Percentiles rank a stretch among this genome's conserved stretches.
Conservation (phyloP, 2,329 filamentous ascomycete species). For the Fusarium chlamydosporum region DNA sequence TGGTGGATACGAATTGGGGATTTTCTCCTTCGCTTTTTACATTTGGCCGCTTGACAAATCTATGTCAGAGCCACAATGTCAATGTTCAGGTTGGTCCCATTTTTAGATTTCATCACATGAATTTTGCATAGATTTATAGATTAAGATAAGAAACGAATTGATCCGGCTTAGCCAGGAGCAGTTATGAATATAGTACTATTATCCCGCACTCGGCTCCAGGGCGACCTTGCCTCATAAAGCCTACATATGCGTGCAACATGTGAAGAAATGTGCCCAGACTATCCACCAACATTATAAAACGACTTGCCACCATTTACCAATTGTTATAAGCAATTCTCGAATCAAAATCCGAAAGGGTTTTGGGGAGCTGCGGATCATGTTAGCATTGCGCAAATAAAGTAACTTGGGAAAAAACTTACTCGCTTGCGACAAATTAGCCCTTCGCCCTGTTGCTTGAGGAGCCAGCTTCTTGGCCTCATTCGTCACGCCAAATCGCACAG, state of each 20-base stretch:
- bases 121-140: conserved; percentile 34
- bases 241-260: conserved; percentile 48
- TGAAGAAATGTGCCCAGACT: conserved; percentile 47
- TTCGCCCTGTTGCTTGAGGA: conserved; percentile 88
- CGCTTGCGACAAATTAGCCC: conserved; percentile 92
- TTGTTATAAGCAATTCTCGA: conserved; percentile 5
- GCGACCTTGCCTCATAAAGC: conserved; percentile 40
- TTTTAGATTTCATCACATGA: conserved; percentile 12
- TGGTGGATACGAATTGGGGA: neutral
- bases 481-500: conserved; percentile 88
- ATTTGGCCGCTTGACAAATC: neutral
- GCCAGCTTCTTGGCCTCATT: conserved; percentile 80
- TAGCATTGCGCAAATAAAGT: conserved; percentile 25
- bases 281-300: conserved; percentile 32
- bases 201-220: conserved; percentile 41
- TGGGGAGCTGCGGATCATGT: conserved; percentile 60
- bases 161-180: conserved; percentile 22
- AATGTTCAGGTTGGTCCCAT: neutral
- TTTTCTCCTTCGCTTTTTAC: neutral
- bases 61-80: neutral
- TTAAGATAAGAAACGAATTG: conserved; percentile 39
- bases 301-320: conserved; percentile 14
- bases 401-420: conserved; percentile 77
- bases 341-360: conserved; percentile 68
- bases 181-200: conserved; percentile 48